Evolutionary conservation across 2,329 filamentous ascomycete genomes (phyloP).

Genomic region (Aulographum hederae): DNA sequence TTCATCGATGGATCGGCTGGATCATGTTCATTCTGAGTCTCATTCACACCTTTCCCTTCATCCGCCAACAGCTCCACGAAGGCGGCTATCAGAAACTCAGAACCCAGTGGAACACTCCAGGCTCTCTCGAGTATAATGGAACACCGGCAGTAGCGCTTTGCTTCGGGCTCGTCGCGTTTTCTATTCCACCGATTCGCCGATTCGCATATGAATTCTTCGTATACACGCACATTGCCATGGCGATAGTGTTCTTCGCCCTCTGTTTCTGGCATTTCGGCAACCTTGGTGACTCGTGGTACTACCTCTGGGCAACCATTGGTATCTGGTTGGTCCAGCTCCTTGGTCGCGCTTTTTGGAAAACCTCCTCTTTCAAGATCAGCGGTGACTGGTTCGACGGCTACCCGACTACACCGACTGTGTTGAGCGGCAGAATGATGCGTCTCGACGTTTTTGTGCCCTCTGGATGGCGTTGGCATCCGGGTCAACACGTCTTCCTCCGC

Average conservation of each 20-base stretch:
- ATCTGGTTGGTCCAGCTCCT: slow-evolving; percentile 6
- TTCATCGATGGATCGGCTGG: slow-evolving; percentile 8
- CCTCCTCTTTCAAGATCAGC: slow-evolving; percentile 3
- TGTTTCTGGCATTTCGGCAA: slow-evolving; percentile 8
- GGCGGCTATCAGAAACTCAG: slow-evolving; percentile 5
- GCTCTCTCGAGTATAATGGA: slow-evolving; percentile 6
- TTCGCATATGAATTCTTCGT: slow-evolving; percentile 7
- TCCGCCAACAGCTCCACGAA: slow-evolving; percentile 6
- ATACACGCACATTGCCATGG: slow-evolving; percentile 4
- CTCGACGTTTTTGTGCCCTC: slow-evolving; percentile 7
- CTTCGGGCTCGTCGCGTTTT: slow-evolving; percentile 6
- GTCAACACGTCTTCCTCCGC: slow-evolving; percentile 39
- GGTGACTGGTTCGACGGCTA: slow-evolving; percentile 5
- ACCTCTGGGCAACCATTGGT: slow-evolving; percentile 8
- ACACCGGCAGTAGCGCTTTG: slow-evolving; percentile 6
- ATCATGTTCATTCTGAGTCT: slow-evolving; percentile 7
- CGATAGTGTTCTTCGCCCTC: slow-evolving; percentile 6
- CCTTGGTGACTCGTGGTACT: slow-evolving; percentile 6
- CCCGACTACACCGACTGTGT: slow-evolving; percentile 1
- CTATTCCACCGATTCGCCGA: slow-evolving; percentile 7
- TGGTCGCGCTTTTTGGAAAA: slow-evolving; percentile 6
- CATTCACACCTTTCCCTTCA: slow-evolving; percentile 9
- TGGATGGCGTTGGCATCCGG: slow-evolving; percentile 18
- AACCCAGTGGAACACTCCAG: slow-evolving; percentile 5
- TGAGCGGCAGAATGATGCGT: slow-evolving; percentile 6